A percentile compares a stretch with the other conserved stretches of the same genome.
phyloP scores from a whole-genome alignment of 2,329 filamentous ascomycete species.

The Ophiostoma fasciatum region DNA sequence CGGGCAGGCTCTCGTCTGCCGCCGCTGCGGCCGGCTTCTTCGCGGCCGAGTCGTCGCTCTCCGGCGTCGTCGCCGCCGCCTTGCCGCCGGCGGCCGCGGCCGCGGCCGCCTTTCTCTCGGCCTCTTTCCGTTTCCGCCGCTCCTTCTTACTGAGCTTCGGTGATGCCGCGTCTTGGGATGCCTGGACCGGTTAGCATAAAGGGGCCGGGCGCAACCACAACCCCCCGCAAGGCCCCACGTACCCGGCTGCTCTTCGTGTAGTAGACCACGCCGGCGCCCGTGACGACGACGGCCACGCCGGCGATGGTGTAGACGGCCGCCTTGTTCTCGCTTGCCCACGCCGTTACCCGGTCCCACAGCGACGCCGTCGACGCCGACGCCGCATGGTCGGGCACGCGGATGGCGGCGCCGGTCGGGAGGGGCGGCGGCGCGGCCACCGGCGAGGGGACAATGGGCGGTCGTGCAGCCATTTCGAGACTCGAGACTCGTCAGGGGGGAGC shows the following conservation, averaged over 20 bases:
- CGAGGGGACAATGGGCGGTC: constrained; percentile 17
- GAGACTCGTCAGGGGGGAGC: too few species aligned
- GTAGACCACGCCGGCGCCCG: constrained; percentile 83
- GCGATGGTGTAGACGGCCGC: constrained; percentile 91
- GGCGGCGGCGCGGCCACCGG: constrained; percentile 20
- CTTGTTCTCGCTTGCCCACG: constrained; percentile 93
- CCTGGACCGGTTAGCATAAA: too few species aligned
- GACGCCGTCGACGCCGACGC: too few species aligned
- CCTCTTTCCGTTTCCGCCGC: constrained; percentile 74
- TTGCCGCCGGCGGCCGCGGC: constrained; percentile 35
- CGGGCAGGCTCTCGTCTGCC: constrained; percentile 51
- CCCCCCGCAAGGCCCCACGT: constrained; percentile 16
- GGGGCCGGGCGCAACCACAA: too few species aligned
- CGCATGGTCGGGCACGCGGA: constrained; percentile 43
- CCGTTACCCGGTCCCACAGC: constrained; percentile 78
- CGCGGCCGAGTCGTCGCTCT: constrained; percentile 12
- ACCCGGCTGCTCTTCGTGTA: constrained; percentile 56
- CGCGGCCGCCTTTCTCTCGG: constrained; percentile 34
- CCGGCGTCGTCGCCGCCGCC: constrained; percentile 21
- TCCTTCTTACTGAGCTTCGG: constrained; percentile 84
- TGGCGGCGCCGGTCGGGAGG: constrained; percentile 20
- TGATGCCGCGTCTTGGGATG: constrained; percentile 11
- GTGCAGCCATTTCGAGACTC: constrained; percentile 22
- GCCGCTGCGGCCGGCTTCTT: constrained; percentile 31
- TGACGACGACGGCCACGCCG: constrained; percentile 82